Base-by-base conservation (phyloP, 352 stramenopile species). In the Globisporangium carolinianum region DNA sequence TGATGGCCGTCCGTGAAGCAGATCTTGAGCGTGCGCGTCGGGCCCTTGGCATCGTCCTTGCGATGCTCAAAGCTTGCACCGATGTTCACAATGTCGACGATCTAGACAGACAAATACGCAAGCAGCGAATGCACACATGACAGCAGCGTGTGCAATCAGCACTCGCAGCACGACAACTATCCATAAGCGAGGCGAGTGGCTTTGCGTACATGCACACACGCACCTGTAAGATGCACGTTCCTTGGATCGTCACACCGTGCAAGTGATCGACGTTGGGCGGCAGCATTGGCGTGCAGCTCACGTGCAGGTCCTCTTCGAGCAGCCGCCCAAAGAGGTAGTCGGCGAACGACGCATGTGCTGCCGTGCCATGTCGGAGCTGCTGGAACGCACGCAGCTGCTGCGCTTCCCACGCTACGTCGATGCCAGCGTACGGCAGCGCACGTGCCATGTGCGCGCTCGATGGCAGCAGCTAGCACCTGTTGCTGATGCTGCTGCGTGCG, bases 11-110 rank as follows among this genome's bases (percentile, higher is more conserved):
- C 82, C 11, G 82, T 94, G 41, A 94, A 73, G 53, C 76, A 79
- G n/a, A 94, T 53, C 53, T 94, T 94, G 37, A 94, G 84, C 55
- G 82, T 90, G 11, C 82, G 76, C 50, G 79, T 76, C 5, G 75
- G 66, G 24, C 78, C 77, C n/a, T 70, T 73, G 10, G 65, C 62
- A 50, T 89, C 76, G 46, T 94, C 78, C 5, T 75, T 89, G 41
- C 82, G 73, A 50, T 86, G 71, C 61, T 91, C 79, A 39, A 76
- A 78, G 59, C 72, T 89, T n/a, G 82, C 80, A 43, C 76, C 79
- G 55, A 94, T 83, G 49, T 94, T 94, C 47, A 79, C 77, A 10
- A 89, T 67, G 57, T 94, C 81, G 37, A 94, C 79, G 39, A 93
- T 70, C 83, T 91, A 52, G 18, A 24, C 18, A 24, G 18, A 24